Base-by-base conservation (phyloP, 345 rosid species). In the Camelina sativa region DNA sequence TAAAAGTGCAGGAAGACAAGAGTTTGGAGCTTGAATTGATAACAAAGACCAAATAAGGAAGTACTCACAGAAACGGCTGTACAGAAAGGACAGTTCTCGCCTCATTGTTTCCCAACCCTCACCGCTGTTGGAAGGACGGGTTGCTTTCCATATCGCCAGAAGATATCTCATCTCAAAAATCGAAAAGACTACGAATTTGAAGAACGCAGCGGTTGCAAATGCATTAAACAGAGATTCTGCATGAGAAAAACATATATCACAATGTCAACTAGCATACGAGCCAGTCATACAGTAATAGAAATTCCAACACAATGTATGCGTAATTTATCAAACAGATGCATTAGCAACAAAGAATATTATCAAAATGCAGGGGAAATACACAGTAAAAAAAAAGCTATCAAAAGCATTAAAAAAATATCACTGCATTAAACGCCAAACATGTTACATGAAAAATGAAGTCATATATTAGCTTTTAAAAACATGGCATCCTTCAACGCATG, bases 111-210 rank as follows among this genome's bases (percentile, higher is more conserved):
- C 99, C 97, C 97, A 95, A 55, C 99, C 99, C 80, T 92, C 99
- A 44, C 99, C 93, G 35, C 81, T 95, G 82, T 85, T 90, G 86
- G 86, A 82, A 65, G 97, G 92, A 74, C 97, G 86, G 63, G 87
- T 86, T 71, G 97, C 97, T 86, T 95, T 95, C 99, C 99, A 95
- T 80, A 92, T 90, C n/a, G 97, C 93, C 64, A 95, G 96, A 78
- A 95, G 97, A 84, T 91, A 92, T 81, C 97, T 89, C 97, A 92
- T 95, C 91, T 95, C 99, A 74, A 95, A 95, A 41, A 95, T 95
- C 50, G 97, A 95, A 78, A 95, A 95, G 75, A 95, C 96, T 47
- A 92, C 94, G 56, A 95, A 95, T 87, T 95, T 95, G 93, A 95
- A 95, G 84, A 95, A 95, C 60, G 97, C 96, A 12, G 97, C 97